A percentile compares a stretch with the other conserved stretches of the same genome.
Evolutionary conservation across 495 filamentous ascomycete genomes (phyloP).

Genomic region (Penicillium desertorum): DNA sequence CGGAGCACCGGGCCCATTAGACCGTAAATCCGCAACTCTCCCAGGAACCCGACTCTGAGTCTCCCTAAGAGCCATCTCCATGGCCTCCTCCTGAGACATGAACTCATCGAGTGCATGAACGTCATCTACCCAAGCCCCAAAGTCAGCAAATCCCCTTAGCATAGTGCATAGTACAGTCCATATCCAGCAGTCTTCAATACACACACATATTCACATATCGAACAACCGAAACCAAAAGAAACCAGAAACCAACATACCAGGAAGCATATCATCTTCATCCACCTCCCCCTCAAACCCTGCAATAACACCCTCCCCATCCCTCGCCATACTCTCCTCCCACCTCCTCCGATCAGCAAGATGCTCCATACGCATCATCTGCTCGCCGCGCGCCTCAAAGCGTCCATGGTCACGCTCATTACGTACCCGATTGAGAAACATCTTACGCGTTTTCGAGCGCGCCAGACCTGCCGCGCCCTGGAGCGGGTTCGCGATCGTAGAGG

Average conservation of each 20-base stretch:
- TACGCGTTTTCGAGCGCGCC: conserved; percentile 37
- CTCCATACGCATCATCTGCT: conserved; percentile 63
- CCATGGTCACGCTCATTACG: conserved; percentile 67
- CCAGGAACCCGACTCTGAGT: neutral
- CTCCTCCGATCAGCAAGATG: conserved; percentile 49
- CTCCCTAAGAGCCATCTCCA: conserved; percentile 29
- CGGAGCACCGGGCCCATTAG: conserved; percentile 19
- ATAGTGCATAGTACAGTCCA: neutral
- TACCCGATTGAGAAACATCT: conserved; percentile 78
- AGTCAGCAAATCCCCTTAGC: neutral
- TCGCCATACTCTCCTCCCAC: conserved; percentile 49
- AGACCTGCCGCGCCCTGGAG: conserved; percentile 23
- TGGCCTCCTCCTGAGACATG: conserved; percentile 32
- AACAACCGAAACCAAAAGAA: neutral
- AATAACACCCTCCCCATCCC: conserved; percentile 29
- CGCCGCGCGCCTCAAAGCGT: conserved; percentile 66
- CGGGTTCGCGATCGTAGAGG: conserved; percentile 31
- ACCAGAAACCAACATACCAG: conserved; percentile 24
- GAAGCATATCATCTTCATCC: conserved; percentile 30
- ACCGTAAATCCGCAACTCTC: neutral
- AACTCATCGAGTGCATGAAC: conserved; percentile 42
- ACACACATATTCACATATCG: neutral
- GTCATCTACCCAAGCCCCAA: conserved; percentile 13
- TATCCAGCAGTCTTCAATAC: conserved; percentile 3
- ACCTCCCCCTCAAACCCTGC: conserved; percentile 46